A percentile compares a stretch with the other conserved stretches of the same genome.
Evolutionary conservation across 805 yeast species (phyloP).

Genomic region (Cyberlindnera maclurae): DNA sequence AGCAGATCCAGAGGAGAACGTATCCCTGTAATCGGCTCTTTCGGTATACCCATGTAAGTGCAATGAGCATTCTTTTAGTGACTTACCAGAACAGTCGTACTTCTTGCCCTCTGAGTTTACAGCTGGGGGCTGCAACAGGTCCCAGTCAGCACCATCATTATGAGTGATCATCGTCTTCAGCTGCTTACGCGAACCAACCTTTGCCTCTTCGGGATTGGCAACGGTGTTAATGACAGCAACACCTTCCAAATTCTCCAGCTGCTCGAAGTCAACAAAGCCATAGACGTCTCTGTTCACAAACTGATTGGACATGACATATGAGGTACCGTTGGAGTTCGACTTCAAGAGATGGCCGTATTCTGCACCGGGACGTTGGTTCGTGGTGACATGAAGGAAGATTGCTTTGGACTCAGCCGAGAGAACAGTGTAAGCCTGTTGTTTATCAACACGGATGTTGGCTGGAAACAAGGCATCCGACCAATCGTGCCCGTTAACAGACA

Average conservation of each 20-base stretch:
- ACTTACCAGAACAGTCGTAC: conserved; percentile 43
- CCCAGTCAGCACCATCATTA: conserved; percentile 92
- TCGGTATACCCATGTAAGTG: conserved; percentile 90
- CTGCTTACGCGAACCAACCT: conserved; percentile 41
- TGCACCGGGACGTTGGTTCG: conserved; percentile 37
- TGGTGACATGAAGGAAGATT: conserved; percentile 78
- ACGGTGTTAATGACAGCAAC: conserved; percentile 71
- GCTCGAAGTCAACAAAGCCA: conserved; percentile 89
- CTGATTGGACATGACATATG: conserved; percentile 60
- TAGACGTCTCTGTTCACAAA: conserved; percentile 64
- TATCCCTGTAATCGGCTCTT: conserved; percentile 73
- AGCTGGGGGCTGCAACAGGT: conserved; percentile 59
- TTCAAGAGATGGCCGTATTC: conserved; percentile 80
- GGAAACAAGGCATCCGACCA: conserved; percentile 85
- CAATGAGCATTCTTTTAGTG: conserved; percentile 61
- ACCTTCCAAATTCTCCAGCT: conserved; percentile 79
- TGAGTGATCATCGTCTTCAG: conserved; percentile 71
- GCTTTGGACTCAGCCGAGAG: conserved; percentile 67
- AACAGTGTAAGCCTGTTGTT: conserved; percentile 70
- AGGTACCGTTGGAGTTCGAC: conserved; percentile 88
- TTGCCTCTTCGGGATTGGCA: conserved; percentile 40
- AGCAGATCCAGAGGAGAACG: conserved; percentile 84
- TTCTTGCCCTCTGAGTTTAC: conserved; percentile 53
- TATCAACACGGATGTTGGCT: conserved; percentile 46
- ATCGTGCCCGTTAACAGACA: conserved; percentile 67